These are phyloP conservation scores for Hymenoscyphus fructigenus DNA, from an alignment of 2,329 filamentous ascomycete genomes.

Conservation along the genomic window DNA sequence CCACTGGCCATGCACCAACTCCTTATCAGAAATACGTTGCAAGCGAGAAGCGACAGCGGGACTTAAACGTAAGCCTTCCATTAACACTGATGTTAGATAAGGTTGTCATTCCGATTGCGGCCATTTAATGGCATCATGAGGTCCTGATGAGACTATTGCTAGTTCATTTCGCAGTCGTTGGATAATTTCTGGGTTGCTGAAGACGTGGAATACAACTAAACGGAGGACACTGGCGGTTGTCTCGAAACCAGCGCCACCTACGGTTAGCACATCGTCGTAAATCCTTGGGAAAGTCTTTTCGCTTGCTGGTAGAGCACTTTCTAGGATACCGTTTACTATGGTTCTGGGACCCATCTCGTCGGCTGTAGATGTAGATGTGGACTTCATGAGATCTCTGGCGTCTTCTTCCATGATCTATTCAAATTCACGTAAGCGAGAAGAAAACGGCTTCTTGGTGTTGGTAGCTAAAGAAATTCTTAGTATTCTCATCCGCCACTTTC, in stretches of 20 bases:
- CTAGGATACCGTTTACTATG: slow-evolving; percentile 23
- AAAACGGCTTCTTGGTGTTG: background rate
- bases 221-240: slow-evolving; percentile 38
- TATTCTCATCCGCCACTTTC: slow-evolving; percentile 14
- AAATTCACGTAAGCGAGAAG: background rate
- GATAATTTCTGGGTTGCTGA: slow-evolving; percentile 34
- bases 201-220: slow-evolving; percentile 38
- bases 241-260: slow-evolving; percentile 38
- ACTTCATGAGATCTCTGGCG: background rate
- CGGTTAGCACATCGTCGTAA: slow-evolving; percentile 35
- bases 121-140: slow-evolving; percentile 7
- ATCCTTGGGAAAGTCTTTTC: slow-evolving; percentile 26
- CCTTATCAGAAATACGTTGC: background rate
- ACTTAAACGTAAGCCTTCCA: slow-evolving; percentile 29
- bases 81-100: slow-evolving; percentile 34
- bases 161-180: slow-evolving; percentile 38
- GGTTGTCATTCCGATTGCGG: slow-evolving; percentile 29
- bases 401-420: background rate
- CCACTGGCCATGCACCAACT: background rate
- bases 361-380: background rate
- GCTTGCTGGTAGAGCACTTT: slow-evolving; percentile 6
- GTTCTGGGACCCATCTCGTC: slow-evolving; percentile 9
- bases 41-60: background rate
- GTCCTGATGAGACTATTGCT: slow-evolving; percentile 26
- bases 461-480: slow-evolving; percentile 11